Conservation (phyloP, 495 filamentous ascomycete species). For the Aspergillus leporis region DNA sequence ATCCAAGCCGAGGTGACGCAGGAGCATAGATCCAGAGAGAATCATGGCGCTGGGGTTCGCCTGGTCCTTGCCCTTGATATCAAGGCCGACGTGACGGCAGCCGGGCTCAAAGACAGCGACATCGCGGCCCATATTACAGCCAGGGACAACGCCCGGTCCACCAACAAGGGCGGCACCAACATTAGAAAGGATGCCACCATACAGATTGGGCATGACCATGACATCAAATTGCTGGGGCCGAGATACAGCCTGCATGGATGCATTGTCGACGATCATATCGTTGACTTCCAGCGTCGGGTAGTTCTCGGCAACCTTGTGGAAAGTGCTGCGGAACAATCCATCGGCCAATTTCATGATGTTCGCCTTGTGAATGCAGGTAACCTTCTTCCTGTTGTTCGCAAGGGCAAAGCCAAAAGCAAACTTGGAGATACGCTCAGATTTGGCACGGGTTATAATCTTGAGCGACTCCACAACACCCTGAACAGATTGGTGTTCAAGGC, state of each 20-base stretch:
- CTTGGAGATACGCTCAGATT: conserved; percentile 97
- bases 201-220: conserved; percentile 99
- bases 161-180: conserved; percentile 98
- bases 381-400: conserved; percentile 97
- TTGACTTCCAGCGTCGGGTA: conserved; percentile 91
- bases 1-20: conserved; percentile 93
- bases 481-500: conserved; percentile 97
- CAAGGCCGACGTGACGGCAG: conserved; percentile 96
- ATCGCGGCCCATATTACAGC: conserved; percentile 98
- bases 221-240: conserved; percentile 98
- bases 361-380: conserved; percentile 99
- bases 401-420: conserved; percentile 97
- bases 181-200: conserved; percentile 98
- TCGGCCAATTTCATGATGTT: conserved; percentile 99
- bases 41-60: conserved; percentile 97
- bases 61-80: conserved; percentile 99
- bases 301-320: conserved; percentile 87
- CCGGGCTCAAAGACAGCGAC: conserved; percentile 98
- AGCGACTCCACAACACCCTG: conserved; percentile 96
- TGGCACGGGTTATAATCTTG: conserved; percentile 98
- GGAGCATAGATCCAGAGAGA: conserved; percentile 91
- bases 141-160: conserved; percentile 94
- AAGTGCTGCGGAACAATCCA: conserved; percentile 95
- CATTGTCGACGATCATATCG: conserved; percentile 99
- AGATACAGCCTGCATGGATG: conserved; percentile 97